Evolutionary conservation across 164 flowering plant genomes (phyloP).

Genomic region (Tetracentron sinense): DNA sequence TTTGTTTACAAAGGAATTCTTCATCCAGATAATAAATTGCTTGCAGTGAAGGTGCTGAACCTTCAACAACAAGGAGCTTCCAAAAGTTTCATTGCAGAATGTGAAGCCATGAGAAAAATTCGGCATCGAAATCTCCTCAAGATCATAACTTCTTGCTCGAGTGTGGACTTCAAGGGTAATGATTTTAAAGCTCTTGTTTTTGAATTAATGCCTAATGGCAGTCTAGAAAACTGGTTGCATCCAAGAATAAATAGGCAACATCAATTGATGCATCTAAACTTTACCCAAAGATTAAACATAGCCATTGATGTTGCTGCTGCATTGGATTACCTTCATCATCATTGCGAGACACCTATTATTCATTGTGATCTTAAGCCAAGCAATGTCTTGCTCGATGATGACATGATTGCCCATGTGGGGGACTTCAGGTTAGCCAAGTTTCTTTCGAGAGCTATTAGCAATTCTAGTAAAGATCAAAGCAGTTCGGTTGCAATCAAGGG

Average conservation of each 20-base stretch:
- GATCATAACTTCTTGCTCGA: constrained; percentile 27
- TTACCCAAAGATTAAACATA: constrained; percentile 27
- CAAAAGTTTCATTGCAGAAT: constrained; percentile 30
- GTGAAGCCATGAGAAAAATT: constrained; percentile 25
- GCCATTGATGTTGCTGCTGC: constrained; percentile 36
- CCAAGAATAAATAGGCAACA: not conserved
- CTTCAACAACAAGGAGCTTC: constrained; percentile 25
- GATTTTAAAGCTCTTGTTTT: constrained; percentile 33
- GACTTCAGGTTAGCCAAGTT: constrained; percentile 35
- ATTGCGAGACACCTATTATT: constrained; percentile 20
- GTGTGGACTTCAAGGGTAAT: constrained; percentile 25
- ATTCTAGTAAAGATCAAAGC: constrained; percentile 12
- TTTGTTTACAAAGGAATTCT: constrained; percentile 29
- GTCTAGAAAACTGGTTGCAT: constrained; percentile 35
- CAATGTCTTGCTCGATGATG: constrained; percentile 31
- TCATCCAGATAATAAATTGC: constrained; percentile 1
- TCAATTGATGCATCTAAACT: constrained; percentile 11
- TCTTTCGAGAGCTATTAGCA: constrained; percentile 8
- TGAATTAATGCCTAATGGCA: constrained; percentile 37
- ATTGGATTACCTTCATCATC: constrained; percentile 33
- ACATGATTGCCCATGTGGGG: constrained; percentile 32
- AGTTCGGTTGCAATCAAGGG: constrained; percentile 28
- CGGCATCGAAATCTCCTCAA: constrained; percentile 39
- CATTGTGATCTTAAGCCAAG: constrained; percentile 38
- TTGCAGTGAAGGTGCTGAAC: constrained; percentile 37